phyloP scores from a whole-genome alignment of 2,329 filamentous ascomycete genomes.

The Alternaria tenuissima region DNA sequence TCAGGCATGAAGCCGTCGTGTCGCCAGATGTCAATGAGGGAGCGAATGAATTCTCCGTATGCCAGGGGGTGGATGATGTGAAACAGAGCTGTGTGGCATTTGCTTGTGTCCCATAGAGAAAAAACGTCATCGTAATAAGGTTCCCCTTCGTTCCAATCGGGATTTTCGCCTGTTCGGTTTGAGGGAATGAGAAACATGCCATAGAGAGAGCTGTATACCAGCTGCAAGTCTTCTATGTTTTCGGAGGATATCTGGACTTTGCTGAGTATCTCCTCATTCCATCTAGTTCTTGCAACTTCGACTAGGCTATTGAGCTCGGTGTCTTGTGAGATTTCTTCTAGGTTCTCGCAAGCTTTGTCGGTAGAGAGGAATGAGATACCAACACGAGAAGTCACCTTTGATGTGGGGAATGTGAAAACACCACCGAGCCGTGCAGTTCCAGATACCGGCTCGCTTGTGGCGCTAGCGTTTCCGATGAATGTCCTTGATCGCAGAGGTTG shows the following conservation, averaged over 20 bases:
- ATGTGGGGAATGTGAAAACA: constrained; percentile 63
- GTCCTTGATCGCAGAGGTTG: constrained; percentile 38
- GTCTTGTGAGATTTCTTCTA: constrained; percentile 63
- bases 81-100: constrained; percentile 70
- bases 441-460: constrained; percentile 24
- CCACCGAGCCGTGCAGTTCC: constrained; percentile 48
- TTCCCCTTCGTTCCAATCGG: constrained; percentile 68
- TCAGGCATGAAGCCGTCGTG: constrained; percentile 71
- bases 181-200: constrained; percentile 74
- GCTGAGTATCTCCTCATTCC: constrained; percentile 69
- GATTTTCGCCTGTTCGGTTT: constrained; percentile 76
- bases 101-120: constrained; percentile 72
- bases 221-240: constrained; percentile 63
- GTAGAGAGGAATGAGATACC: constrained; percentile 74
- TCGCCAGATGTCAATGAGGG: constrained; percentile 73
- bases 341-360: constrained; percentile 66
- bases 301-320: constrained; percentile 58
- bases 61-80: constrained; percentile 70
- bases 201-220: constrained; percentile 74
- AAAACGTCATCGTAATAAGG: constrained; percentile 78
- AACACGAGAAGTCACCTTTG: constrained; percentile 64
- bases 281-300: constrained; percentile 59
- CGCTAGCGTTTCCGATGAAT: constrained; percentile 40
- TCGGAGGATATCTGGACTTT: constrained; percentile 69
- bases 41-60: constrained; percentile 72